Evolutionary conservation across 257 asterid species (phyloP).

Genomic region (Linaria vulgaris): DNA sequence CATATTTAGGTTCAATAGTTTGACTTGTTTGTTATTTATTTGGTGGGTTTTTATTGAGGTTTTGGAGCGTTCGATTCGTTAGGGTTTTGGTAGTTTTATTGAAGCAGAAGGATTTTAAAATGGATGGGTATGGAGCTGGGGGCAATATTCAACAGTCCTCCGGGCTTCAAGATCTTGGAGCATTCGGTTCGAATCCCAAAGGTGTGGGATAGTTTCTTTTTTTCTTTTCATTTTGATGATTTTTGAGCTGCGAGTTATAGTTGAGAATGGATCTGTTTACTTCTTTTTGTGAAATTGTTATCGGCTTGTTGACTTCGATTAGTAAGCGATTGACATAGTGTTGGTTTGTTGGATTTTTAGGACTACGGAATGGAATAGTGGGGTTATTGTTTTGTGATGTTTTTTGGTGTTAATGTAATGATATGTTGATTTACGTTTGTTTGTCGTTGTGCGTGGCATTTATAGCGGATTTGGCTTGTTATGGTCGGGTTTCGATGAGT

Average conservation of each 20-base stretch:
- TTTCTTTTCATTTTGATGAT: slow-evolving; percentile 18
- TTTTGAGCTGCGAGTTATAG: slow-evolving; percentile 20
- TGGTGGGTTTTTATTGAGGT: not conserved
- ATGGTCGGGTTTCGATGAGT: not conserved
- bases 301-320: slow-evolving; percentile 5
- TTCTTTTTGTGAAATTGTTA: not conserved
- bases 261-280: slow-evolving; percentile 29
- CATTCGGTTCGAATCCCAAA: slow-evolving; percentile 59
- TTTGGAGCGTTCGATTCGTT: slow-evolving; percentile 26
- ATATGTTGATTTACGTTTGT: not conserved
- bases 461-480: not conserved
- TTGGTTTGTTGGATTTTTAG: slow-evolving; percentile 1
- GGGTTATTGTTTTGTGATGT: not conserved
- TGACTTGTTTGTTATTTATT: slow-evolving; percentile 19
- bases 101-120: slow-evolving; percentile 33
- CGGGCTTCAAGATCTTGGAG: slow-evolving; percentile 49
- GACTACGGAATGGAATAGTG: not conserved
- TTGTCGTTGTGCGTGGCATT: not conserved
- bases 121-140: slow-evolving; percentile 74
- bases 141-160: slow-evolving; percentile 39
- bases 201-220: slow-evolving; percentile 36
- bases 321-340: slow-evolving; percentile 7
- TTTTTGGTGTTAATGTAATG: not conserved
- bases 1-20: slow-evolving; percentile 31
- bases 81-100: slow-evolving; percentile 24